Conservation (phyloP, 2,329 filamentous ascomycete genomes). For the Cladophialophora immunda region DNA sequence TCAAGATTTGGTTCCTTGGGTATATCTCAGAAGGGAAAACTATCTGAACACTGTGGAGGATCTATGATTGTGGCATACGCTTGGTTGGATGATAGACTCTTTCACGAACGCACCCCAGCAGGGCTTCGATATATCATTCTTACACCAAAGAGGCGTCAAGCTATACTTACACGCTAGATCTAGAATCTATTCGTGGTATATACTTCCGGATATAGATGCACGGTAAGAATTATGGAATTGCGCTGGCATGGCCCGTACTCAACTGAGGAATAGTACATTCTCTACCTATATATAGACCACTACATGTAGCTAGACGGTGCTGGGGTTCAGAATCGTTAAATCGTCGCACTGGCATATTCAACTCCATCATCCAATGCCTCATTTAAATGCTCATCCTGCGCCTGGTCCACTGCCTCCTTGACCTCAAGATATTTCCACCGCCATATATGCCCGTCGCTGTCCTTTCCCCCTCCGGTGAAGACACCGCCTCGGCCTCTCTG, state of each 20-base stretch:
- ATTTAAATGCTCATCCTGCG: slow-evolving; percentile 27
- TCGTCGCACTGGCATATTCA: neutral
- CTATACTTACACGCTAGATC: neutral
- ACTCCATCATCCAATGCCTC: neutral
- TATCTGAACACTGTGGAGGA: neutral
- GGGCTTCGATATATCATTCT: neutral
- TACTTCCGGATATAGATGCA: neutral
- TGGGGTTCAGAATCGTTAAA: neutral
- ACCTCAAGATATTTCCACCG: neutral
- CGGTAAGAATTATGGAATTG: neutral
- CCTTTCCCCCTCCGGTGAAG: neutral
- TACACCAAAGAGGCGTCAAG: neutral
- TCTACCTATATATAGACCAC: neutral
- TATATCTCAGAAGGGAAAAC: neutral
- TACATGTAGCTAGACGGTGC: too few relatives aligned
- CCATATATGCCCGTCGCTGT: neutral
- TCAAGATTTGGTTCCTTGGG: neutral
- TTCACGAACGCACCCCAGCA: too few relatives aligned
- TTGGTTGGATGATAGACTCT: too few relatives aligned
- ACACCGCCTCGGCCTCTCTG: neutral
- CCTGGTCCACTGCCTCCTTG: neutral
- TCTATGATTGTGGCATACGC: neutral
- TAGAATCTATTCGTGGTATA: neutral
- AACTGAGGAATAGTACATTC: neutral
- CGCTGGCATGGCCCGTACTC: neutral